Percentiles rank a stretch among this genome's conserved stretches.
Conservation (phyloP, 2,329 filamentous ascomycete genomes). For the Apiospora phragmitis region DNA sequence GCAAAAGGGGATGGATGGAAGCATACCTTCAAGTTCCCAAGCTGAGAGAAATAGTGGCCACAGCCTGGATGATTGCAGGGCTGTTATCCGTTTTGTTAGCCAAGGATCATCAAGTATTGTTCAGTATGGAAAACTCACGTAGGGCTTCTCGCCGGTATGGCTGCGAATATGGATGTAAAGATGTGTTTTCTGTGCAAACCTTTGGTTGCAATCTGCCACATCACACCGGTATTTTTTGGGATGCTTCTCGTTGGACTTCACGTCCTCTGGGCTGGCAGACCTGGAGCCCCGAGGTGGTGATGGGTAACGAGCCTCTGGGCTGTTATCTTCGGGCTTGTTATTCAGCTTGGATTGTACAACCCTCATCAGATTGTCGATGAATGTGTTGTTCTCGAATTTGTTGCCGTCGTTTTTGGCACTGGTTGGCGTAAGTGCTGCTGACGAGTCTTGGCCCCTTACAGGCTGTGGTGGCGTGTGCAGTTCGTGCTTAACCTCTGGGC, state of each 20-base stretch:
- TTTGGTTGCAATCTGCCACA: conserved; percentile 73
- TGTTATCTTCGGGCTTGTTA: conserved; percentile 26
- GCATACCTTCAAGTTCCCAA: conserved; percentile 82
- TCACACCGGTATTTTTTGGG: conserved; percentile 74
- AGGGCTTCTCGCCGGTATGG: conserved; percentile 89
- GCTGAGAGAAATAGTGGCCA: conserved; percentile 80
- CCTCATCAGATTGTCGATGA: conserved; percentile 86
- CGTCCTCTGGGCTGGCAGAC: conserved; percentile 18
- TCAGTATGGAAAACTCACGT: conserved; percentile 57
- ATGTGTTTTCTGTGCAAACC: conserved; percentile 89
- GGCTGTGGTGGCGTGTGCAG: conserved; percentile 16
- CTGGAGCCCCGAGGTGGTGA: conserved; percentile 28
- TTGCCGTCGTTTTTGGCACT: conserved; percentile 46
- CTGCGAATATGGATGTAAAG: conserved; percentile 85
- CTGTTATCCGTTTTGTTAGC: conserved; percentile 25
- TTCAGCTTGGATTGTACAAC: conserved; percentile 72
- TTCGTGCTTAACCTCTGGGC: conserved; percentile 38
- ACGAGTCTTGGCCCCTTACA: conserved; percentile 17
- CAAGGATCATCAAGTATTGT: background rate
- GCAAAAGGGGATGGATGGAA: too few species aligned
- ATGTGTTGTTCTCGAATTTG: conserved; percentile 71
- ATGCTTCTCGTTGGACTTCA: conserved; percentile 20
- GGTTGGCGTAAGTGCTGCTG: conserved; percentile 47
- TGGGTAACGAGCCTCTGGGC: conserved; percentile 33
- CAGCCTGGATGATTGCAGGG: conserved; percentile 73